Evolutionary conservation across 1,139 yeast species (phyloP).

Genomic region (Candida dubliniensis): DNA sequence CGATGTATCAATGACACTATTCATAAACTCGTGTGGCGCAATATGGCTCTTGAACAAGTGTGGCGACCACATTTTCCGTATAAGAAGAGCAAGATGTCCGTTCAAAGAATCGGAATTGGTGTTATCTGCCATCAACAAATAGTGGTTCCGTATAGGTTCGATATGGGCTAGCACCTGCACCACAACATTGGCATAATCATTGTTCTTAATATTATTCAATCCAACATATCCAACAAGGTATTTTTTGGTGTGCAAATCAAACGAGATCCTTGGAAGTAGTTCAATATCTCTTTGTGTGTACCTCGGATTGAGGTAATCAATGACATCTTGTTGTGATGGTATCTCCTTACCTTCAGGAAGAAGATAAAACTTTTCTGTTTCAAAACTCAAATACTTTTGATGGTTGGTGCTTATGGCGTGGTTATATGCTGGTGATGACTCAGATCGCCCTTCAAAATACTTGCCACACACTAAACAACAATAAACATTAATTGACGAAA

Average conservation of each 20-base stretch:
- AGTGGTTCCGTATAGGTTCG: conserved; percentile 49
- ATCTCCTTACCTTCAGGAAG: conserved; percentile 60
- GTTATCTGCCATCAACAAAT: conserved; percentile 32
- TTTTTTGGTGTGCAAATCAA: conserved; percentile 43
- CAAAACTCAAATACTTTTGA: conserved; percentile 60
- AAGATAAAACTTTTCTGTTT: conserved; percentile 47
- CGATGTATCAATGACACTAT: conserved; percentile 42
- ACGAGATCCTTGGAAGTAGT: conserved; percentile 17
- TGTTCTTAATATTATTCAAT: conserved; percentile 50
- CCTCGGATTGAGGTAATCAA: conserved; percentile 51
- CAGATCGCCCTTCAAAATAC: conserved; percentile 68
- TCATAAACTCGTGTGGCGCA: conserved; percentile 67
- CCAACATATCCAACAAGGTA: conserved; percentile 70
- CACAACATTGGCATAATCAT: conserved; percentile 56
- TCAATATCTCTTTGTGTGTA: conserved; percentile 36
- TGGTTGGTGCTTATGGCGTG: conserved; percentile 67
- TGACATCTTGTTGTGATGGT: conserved; percentile 43
- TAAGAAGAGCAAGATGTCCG: conserved; percentile 41
- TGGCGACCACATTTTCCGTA: conserved; percentile 66
- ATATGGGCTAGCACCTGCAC: conserved; percentile 60
- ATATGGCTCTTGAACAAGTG: conserved; percentile 58
- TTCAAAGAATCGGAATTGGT: conserved; percentile 25
- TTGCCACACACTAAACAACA: conserved; percentile 77
- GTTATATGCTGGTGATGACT: conserved; percentile 61
- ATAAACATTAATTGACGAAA: conserved; percentile 61